These are phyloP conservation scores for Apium graveolens DNA, from an alignment of 129 eudicot genomes.

Conservation along the genomic window DNA sequence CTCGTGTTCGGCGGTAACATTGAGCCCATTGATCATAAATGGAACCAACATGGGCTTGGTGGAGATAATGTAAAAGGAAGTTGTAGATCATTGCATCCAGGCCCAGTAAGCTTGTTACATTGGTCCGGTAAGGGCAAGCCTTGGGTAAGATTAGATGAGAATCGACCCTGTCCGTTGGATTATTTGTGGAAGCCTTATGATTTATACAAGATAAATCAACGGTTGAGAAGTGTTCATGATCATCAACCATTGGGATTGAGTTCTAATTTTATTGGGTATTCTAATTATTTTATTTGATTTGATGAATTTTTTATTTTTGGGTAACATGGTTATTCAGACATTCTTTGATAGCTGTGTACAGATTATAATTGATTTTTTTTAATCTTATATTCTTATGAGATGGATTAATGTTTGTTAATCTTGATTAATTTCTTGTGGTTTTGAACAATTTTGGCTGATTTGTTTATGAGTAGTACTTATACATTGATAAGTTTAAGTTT, in stretches of 20 bases:
- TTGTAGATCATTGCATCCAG: conserved; percentile 71
- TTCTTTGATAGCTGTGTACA: conserved; percentile 61
- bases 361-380: conserved; percentile 27
- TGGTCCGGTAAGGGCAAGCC: conserved; percentile 98
- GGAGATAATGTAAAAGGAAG: conserved; percentile 90
- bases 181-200: conserved; percentile 91
- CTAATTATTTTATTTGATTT: conserved; percentile 40
- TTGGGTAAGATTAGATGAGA: conserved; percentile 81
- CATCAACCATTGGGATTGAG: conserved; percentile 36
- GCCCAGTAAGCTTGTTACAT: conserved; percentile 89
- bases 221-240: conserved; percentile 11
- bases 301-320: conserved; percentile 9
- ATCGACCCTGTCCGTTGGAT: conserved; percentile 88
- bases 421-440: conserved; percentile 4
- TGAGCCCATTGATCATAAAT: conserved; percentile 70
- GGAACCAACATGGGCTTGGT: conserved; percentile 95
- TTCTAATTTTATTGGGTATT: conserved; percentile 32
- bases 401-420: background rate
- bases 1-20: conserved; percentile 68
- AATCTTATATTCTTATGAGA: conserved; percentile 16
- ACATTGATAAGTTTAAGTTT: too few relatives aligned
- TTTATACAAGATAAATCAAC: conserved; percentile 34
- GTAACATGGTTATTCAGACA: conserved; percentile 26
- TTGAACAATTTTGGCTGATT: conserved; percentile 17
- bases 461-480: background rate